phyloP scores from a whole-genome alignment of 140 eudicot genomes.

The Erigeron philadelphicus region DNA sequence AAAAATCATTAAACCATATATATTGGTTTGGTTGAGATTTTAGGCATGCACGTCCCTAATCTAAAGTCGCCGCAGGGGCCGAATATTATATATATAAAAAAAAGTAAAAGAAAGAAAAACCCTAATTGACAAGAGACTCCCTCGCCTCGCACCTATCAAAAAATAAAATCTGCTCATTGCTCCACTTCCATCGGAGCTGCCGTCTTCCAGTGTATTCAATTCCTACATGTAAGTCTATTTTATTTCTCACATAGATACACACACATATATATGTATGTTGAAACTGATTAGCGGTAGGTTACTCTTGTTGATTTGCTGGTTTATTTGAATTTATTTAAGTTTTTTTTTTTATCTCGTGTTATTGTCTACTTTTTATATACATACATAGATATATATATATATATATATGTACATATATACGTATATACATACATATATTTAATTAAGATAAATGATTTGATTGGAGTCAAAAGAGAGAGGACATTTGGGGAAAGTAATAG shows the following conservation, averaged over 20 bases:
- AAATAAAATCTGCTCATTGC: slow-evolving; percentile 16
- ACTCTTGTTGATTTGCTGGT: not conserved
- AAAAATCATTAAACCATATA: too few species aligned
- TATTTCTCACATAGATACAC: not conserved
- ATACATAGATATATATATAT: not conserved
- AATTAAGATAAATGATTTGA: not conserved
- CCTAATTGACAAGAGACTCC: slow-evolving; percentile 25
- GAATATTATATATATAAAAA: slow-evolving; percentile 14
- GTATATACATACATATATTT: not conserved
- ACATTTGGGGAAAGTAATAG: not conserved
- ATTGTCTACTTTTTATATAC: too few species aligned
- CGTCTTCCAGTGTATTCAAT: slow-evolving; percentile 5
- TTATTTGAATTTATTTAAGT: not conserved
- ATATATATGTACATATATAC: not conserved
- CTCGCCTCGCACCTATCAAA: slow-evolving; percentile 5
- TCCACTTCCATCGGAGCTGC: slow-evolving; percentile 15
- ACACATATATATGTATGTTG: not conserved
- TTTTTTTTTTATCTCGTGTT: not conserved
- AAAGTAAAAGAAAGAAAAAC: slow-evolving; percentile 14
- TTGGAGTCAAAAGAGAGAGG: not conserved
- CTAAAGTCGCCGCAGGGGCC: slow-evolving; percentile 21
- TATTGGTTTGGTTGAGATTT: too few species aligned
- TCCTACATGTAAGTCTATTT: slow-evolving; percentile 14
- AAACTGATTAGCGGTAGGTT: not conserved
- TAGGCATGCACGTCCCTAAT: too few species aligned